phyloP scores from a whole-genome alignment of 345 rosid species.

The Viola odorata region DNA sequence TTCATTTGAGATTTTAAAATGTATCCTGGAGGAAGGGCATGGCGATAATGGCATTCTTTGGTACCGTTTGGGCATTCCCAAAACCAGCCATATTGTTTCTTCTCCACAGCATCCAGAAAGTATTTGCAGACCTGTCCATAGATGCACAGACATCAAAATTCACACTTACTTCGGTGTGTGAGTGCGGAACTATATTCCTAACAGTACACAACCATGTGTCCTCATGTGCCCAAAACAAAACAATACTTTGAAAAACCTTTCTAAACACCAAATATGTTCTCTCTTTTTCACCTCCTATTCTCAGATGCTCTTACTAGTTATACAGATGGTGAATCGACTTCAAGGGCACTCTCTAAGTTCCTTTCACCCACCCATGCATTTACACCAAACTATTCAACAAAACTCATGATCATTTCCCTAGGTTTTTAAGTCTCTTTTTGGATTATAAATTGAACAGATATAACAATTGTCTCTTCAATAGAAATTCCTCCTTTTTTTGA shows the following conservation, averaged over 20 bases:
- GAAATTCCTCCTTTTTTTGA: neutral
- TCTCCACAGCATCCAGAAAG: conserved; percentile 93
- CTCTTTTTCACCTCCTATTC: no score
- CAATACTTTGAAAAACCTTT: no score
- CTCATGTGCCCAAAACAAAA: no score
- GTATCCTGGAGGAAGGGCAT: conserved; percentile 97
- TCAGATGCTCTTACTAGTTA: no score
- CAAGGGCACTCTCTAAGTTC: no score
- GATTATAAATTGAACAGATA: no score
- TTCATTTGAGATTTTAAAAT: conserved; percentile 92
- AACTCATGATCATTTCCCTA: neutral
- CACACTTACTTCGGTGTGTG: neutral
- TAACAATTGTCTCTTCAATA: neutral
- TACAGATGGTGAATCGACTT: no score
- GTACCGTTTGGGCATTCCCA: conserved; percentile 92
- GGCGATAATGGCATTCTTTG: conserved; percentile 87
- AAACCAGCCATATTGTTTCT: conserved; percentile 97
- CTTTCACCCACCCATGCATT: neutral
- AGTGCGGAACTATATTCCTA: no score
- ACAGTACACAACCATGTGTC: no score
- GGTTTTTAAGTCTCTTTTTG: neutral
- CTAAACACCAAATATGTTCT: no score
- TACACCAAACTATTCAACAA: neutral
- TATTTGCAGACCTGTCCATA: conserved; percentile 77
- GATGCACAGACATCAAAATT: neutral